These are phyloP conservation scores for Berberis vulgaris DNA, from an alignment of 164 flowering plant genomes.

Conservation along the genomic window DNA sequence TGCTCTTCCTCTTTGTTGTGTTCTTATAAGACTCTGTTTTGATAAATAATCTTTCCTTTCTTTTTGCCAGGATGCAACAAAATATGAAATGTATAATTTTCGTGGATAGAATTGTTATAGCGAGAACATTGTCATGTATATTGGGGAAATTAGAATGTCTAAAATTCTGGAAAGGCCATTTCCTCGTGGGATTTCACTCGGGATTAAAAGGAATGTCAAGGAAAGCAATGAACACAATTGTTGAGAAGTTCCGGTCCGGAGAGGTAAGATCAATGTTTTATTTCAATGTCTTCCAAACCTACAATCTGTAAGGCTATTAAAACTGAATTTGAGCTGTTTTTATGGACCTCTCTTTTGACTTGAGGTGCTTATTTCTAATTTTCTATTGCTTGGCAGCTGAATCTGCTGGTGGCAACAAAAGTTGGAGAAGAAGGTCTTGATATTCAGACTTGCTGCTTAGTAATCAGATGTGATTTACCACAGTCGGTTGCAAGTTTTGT, in stretches of 20 bases:
- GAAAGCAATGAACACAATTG: constrained; percentile 47
- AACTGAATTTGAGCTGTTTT: too few relatives aligned
- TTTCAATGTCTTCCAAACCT: too few relatives aligned
- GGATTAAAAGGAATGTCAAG: constrained; percentile 69
- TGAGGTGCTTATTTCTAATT: background rate
- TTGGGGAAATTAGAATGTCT: constrained; percentile 47
- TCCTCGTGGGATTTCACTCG: constrained; percentile 75
- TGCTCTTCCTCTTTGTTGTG: too few relatives aligned
- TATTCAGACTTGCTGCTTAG: constrained; percentile 96
- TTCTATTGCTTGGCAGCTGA: constrained; percentile 44
- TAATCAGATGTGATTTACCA: constrained; percentile 91
- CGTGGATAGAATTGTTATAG: constrained; percentile 79
- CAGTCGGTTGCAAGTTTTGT: constrained; percentile 90
- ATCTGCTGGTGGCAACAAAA: constrained; percentile 92
- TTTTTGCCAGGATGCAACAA: constrained; percentile 45
- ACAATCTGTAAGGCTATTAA: too few relatives aligned
- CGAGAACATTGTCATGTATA: constrained; percentile 64
- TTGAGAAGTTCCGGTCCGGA: constrained; percentile 71
- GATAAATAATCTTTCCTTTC: background rate
- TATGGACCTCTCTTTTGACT: constrained; percentile 1
- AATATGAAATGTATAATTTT: constrained; percentile 89
- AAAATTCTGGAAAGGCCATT: constrained; percentile 67
- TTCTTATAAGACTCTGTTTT: background rate
- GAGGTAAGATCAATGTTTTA: constrained; percentile 38
- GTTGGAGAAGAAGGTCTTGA: constrained; percentile 99